These are phyloP conservation scores for Sanghuangporus weigelae DNA, from an alignment of 1,284 basidiomycete genomes.

Conservation along the genomic window DNA sequence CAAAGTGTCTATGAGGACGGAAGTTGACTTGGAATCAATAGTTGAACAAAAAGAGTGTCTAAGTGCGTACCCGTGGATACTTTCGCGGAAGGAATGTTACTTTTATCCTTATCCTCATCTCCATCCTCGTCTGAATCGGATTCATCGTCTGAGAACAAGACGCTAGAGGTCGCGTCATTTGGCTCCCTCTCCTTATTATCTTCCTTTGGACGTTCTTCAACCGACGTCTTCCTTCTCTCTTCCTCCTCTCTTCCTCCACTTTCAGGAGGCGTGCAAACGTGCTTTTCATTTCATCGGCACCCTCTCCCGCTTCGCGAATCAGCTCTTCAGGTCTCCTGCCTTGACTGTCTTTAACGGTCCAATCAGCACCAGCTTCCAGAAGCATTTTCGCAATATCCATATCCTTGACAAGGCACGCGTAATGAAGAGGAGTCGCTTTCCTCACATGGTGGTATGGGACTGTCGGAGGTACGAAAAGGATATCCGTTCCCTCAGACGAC, in stretches of 20 bases:
- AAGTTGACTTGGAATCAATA: not conserved
- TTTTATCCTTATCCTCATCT: not conserved
- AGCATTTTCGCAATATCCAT: slow-evolving; percentile 5
- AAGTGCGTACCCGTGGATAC: not conserved
- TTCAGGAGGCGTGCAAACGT: not conserved
- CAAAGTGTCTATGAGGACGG: not conserved
- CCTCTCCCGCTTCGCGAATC: not conserved
- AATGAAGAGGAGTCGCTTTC: slow-evolving; percentile 10
- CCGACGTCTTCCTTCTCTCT: not conserved
- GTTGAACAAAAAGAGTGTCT: not conserved
- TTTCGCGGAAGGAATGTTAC: not conserved
- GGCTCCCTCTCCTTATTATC: not conserved
- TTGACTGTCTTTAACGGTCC: slow-evolving; percentile 3
- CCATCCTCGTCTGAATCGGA: not conserved
- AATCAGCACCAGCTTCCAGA: slow-evolving; percentile 10
- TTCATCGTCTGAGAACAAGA: not conserved
- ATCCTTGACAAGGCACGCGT: slow-evolving; percentile 6
- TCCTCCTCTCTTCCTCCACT: slow-evolving; percentile 11
- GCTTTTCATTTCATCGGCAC: not conserved
- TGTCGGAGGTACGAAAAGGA: not conserved
- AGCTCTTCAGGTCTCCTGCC: slow-evolving; percentile 5
- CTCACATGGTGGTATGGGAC: slow-evolving; percentile 2
- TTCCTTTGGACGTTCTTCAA: not conserved
- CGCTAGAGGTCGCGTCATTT: too few relatives aligned
- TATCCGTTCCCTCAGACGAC: not conserved